Percentiles rank a stretch among this genome's conserved stretches.
phyloP scores from a whole-genome alignment of 2,329 filamentous ascomycete species.

The Fusarium staphyleae region DNA sequence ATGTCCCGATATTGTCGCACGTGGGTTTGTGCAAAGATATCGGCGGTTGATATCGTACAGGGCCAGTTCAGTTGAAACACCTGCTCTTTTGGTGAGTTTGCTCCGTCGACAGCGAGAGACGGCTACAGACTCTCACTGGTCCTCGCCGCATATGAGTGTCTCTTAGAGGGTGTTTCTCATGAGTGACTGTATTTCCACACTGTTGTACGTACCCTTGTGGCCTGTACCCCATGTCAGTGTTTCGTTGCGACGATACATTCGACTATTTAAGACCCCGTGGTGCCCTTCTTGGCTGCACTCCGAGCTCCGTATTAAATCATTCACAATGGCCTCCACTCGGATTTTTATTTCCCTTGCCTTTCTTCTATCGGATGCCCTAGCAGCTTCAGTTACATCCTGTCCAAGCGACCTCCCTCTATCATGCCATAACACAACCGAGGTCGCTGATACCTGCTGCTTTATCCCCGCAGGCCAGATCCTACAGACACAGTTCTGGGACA shows the following conservation, averaged over 20 bases:
- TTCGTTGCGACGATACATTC: not conserved
- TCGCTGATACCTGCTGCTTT: slow-evolving; percentile 76
- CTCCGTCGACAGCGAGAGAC: slow-evolving; percentile 8
- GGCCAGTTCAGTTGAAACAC: slow-evolving; percentile 15
- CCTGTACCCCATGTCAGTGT: not conserved
- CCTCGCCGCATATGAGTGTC: too few relatives aligned
- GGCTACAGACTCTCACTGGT: too few relatives aligned
- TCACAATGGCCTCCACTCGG: slow-evolving; percentile 18
- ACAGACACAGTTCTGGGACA: slow-evolving; percentile 82
- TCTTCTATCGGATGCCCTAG: slow-evolving; percentile 7
- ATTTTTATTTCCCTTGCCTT: slow-evolving; percentile 21
- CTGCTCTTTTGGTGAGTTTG: slow-evolving; percentile 28
- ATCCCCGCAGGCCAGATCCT: slow-evolving; percentile 74
- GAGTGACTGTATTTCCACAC: too few relatives aligned
- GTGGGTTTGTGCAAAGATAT: slow-evolving; percentile 27
- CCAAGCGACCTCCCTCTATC: slow-evolving; percentile 32
- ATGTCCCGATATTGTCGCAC: slow-evolving; percentile 27
- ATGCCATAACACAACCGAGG: slow-evolving; percentile 68
- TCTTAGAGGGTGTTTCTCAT: too few relatives aligned
- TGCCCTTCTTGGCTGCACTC: too few relatives aligned
- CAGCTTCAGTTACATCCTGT: slow-evolving; percentile 26
- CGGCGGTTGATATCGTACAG: slow-evolving; percentile 19
- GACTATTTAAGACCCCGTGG: not conserved
- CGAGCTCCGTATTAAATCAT: not conserved
- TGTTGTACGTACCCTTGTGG: too few relatives aligned